Evolutionary conservation across 192 early-diverging fungal genomes (phyloP).

Genomic region (Geranomyces michiganensis): DNA sequence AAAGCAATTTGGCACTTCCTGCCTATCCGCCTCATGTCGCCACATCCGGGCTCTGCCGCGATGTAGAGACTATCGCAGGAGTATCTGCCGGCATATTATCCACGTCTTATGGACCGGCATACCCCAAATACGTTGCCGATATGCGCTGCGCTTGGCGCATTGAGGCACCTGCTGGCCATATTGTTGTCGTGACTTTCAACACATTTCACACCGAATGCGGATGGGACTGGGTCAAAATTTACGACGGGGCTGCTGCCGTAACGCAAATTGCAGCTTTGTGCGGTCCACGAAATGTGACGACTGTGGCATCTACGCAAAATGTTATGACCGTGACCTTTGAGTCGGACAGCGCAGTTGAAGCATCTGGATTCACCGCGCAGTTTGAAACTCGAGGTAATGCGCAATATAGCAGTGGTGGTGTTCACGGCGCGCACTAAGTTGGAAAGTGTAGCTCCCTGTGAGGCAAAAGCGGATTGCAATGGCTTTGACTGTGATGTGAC

Average conservation of each 20-base stretch:
- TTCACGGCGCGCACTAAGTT: too few species aligned
- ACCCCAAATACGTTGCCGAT: background rate
- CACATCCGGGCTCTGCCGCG: background rate
- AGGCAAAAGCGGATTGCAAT: conserved; percentile 23
- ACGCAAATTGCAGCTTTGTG: conserved; percentile 30
- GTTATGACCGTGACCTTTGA: conserved; percentile 31
- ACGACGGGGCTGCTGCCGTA: conserved; percentile 11
- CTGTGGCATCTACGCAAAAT: conserved; percentile 26
- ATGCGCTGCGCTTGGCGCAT: background rate
- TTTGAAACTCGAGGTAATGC: conserved; percentile 36
- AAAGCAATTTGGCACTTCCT: too few species aligned
- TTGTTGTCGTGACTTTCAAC: conserved; percentile 11
- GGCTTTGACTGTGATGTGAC: conserved; percentile 20
- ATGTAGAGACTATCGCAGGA: background rate
- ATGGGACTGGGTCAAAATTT: conserved; percentile 31
- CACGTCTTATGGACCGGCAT: background rate
- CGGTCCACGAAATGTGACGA: conserved; percentile 19
- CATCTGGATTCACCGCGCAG: conserved; percentile 32
- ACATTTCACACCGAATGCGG: conserved; percentile 34
- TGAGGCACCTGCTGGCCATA: background rate
- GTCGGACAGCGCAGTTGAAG: conserved; percentile 28
- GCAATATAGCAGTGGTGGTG: too few species aligned
- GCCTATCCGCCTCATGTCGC: too few species aligned
- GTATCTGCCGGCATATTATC: background rate
- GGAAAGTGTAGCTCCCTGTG: too few species aligned